phyloP scores from a whole-genome alignment of 2,329 filamentous ascomycete genomes.

The Clarireedia homoeocarpa region DNA sequence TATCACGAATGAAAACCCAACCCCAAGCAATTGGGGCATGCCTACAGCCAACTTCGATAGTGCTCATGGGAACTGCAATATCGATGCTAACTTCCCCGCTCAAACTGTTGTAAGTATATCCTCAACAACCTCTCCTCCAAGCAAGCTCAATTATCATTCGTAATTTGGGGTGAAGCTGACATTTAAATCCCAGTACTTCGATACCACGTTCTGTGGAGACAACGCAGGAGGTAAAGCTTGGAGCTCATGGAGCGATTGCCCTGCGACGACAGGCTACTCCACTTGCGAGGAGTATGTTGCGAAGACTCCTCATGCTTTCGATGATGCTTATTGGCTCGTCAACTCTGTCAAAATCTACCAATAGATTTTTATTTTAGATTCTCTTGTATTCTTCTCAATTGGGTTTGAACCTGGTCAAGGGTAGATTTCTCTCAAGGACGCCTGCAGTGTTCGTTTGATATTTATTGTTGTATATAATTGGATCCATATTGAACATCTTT shows the following conservation, averaged over 20 bases:
- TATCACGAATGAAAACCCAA: constrained; percentile 53
- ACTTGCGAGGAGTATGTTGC: constrained; percentile 68
- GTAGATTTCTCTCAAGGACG: no score
- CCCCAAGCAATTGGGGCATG: constrained; percentile 58
- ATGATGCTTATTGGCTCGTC: constrained; percentile 69
- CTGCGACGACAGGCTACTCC: constrained; percentile 54
- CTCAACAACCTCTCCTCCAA: background rate
- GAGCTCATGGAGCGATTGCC: constrained; percentile 36
- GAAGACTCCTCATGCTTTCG: constrained; percentile 61
- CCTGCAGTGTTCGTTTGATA: no score
- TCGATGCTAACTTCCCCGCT: constrained; percentile 58
- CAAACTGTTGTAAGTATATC: constrained; percentile 55
- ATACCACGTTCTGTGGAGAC: constrained; percentile 79
- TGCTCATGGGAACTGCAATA: constrained; percentile 51
- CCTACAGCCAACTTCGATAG: constrained; percentile 55
- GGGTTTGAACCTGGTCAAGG: no score
- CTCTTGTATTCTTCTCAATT: background rate
- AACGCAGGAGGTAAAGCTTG: constrained; percentile 60
- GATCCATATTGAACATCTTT: background rate
- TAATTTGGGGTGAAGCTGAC: background rate
- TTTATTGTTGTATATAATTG: background rate
- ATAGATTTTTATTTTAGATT: background rate
- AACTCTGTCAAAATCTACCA: constrained; percentile 62
- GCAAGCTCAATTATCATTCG: background rate
- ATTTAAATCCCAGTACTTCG: constrained; percentile 38